Conservation (phyloP, 305 asterid genomes). For the Caryopteris hybrid region DNA sequence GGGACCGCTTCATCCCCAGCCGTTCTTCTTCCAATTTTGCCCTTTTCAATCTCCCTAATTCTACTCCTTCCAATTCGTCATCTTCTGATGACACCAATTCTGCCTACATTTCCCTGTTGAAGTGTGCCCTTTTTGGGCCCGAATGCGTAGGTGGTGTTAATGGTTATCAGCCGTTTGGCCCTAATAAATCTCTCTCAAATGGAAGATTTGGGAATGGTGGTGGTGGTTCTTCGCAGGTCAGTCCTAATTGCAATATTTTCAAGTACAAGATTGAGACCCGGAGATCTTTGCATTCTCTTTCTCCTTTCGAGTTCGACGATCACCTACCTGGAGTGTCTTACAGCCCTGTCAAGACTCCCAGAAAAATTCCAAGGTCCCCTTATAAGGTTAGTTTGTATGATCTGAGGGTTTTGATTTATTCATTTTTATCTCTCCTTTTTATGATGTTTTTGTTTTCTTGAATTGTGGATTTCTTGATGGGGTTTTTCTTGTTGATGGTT, state of each 20-base stretch:
- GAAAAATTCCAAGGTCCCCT: conserved; percentile 69
- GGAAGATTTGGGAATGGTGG: conserved; percentile 21
- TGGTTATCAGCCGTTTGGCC: conserved; percentile 46
- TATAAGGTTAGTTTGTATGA: conserved; percentile 42
- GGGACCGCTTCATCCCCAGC: conserved; percentile 86
- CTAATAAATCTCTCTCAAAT: conserved; percentile 35
- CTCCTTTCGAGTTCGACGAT: conserved; percentile 66
- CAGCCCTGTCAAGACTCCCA: conserved; percentile 56
- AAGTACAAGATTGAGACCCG: conserved; percentile 71
- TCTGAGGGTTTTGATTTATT: background rate
- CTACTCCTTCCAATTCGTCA: conserved; percentile 18
- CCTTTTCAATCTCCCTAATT: conserved; percentile 52
- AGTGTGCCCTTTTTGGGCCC: conserved; percentile 64
- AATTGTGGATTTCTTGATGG: background rate
- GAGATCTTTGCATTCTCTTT: conserved; percentile 43
- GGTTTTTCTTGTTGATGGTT: background rate
- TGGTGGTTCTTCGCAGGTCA: conserved; percentile 27
- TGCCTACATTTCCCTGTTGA: conserved; percentile 60
- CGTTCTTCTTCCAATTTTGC: conserved; percentile 77
- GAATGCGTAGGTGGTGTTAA: conserved; percentile 32
- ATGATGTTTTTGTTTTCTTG: background rate
- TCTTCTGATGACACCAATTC: conserved; percentile 46
- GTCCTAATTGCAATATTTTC: conserved; percentile 71
- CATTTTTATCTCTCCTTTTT: background rate
- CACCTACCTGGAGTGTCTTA: conserved; percentile 56